Percentiles rank a stretch among this genome's conserved stretches.
These are phyloP conservation scores for Rhodofomes roseus DNA, from an alignment of 1,284 basidiomycete genomes.

Conservation along the genomic window DNA sequence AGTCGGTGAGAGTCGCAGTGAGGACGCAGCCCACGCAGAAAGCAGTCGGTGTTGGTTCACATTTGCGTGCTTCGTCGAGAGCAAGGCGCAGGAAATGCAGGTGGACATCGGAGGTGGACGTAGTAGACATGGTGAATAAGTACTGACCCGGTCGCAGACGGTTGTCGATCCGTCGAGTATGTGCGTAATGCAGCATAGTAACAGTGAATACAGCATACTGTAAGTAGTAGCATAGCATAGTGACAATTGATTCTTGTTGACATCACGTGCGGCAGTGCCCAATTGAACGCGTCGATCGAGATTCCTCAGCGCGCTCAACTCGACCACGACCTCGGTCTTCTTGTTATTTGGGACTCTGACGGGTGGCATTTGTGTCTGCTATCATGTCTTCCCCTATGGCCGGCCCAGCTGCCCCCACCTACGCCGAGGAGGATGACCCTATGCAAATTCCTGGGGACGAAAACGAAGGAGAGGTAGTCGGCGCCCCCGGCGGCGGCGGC, in stretches of 20 bases:
- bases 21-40: constrained; percentile 96
- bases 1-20: constrained; percentile 42
- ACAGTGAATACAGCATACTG: background rate
- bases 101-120: constrained; percentile 25
- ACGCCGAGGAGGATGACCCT: constrained; percentile 42
- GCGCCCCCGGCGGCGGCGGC: constrained; percentile 24
- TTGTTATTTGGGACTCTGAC: background rate
- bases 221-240: too few relatives aligned
- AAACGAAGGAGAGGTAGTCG: constrained; percentile 49
- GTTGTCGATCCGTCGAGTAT: too few relatives aligned
- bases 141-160: too few relatives aligned
- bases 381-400: constrained; percentile 54
- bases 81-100: constrained; percentile 57
- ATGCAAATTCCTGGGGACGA: constrained; percentile 52
- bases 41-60: constrained; percentile 71
- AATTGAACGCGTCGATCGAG: constrained; percentile 5
- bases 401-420: constrained; percentile 27
- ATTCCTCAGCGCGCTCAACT: constrained; percentile 10
- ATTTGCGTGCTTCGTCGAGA: constrained; percentile 71
- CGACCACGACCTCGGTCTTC: constrained; percentile 4
- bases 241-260: background rate
- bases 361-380: constrained; percentile 15
- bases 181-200: background rate
- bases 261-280: background rate
- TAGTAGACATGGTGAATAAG: background rate